These are phyloP conservation scores for Rhodamnia rubescens DNA, from an alignment of 345 rosid genomes.

Conservation along the genomic window DNA sequence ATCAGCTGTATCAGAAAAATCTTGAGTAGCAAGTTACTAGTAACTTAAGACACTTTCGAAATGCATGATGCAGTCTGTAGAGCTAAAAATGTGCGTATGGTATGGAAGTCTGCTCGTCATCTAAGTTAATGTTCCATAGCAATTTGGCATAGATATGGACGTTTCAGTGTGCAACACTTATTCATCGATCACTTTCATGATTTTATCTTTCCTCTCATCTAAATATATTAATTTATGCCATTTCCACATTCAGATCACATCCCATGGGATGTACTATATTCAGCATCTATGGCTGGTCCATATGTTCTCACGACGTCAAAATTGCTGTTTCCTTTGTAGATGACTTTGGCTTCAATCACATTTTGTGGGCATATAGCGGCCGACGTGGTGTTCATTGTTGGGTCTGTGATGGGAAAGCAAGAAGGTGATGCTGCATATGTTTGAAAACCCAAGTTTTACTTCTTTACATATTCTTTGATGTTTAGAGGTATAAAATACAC, in stretches of 20 bases:
- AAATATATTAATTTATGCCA: neutral
- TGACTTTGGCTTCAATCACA: constrained; percentile 86
- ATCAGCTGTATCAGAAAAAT: neutral
- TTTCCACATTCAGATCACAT: neutral
- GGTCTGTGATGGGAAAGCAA: constrained; percentile 93
- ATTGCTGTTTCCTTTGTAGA: constrained; percentile 26
- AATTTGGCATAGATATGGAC: neutral
- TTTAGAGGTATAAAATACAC: neutral
- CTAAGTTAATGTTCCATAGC: neutral
- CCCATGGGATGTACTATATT: neutral
- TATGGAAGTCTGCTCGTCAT: neutral
- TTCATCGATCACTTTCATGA: neutral
- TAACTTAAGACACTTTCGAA: neutral
- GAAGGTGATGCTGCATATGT: constrained; percentile 39
- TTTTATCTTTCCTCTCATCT: neutral
- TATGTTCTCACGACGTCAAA: neutral
- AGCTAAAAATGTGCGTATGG: neutral
- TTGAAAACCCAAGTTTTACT: neutral
- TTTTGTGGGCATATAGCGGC: constrained; percentile 93
- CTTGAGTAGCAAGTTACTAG: neutral
- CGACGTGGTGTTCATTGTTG: constrained; percentile 98
- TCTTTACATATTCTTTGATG: neutral
- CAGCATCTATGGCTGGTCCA: neutral
- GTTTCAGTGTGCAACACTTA: neutral
- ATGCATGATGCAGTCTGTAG: neutral